Evolutionary conservation across 495 filamentous ascomycete species (phyloP).

Genomic region (Pyronema omphalodes): DNA sequence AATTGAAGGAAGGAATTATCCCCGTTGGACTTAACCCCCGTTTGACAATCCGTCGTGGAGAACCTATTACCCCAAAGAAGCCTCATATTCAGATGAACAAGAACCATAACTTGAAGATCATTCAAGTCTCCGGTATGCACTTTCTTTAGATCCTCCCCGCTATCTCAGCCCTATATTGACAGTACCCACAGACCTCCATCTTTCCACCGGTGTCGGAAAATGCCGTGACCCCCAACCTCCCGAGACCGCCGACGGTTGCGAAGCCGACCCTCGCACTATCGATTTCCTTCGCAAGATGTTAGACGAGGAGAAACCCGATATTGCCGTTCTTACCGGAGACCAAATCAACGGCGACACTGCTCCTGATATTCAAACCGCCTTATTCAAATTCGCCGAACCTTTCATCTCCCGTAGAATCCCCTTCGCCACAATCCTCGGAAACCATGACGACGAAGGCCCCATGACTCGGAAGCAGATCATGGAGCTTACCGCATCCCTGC

Average conservation of each 20-base stretch:
- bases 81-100: conserved; percentile 59
- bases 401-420: conserved; percentile 76
- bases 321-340: conserved; percentile 81
- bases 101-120: conserved; percentile 90
- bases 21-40: conserved; percentile 40
- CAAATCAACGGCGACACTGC: conserved; percentile 90
- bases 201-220: conserved; percentile 68
- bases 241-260: conserved; percentile 55
- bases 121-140: conserved; percentile 48
- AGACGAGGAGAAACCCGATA: conserved; percentile 78
- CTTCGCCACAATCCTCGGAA: conserved; percentile 88
- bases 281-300: conserved; percentile 69
- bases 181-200: conserved; percentile 46
- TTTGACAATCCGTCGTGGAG: conserved; percentile 58
- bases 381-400: conserved; percentile 82
- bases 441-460: conserved; percentile 88
- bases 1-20: conserved; percentile 40
- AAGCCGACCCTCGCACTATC: conserved; percentile 78
- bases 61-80: conserved; percentile 37
- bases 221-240: conserved; percentile 72
- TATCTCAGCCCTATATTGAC: background rate
- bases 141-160: background rate
- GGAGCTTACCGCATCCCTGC: conserved; percentile 65
- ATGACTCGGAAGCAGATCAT: conserved; percentile 60
- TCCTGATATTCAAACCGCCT: conserved; percentile 74